Evolutionary conservation across 192 early-diverging fungal species (phyloP).

Genomic region (Backusella luteola): DNA sequence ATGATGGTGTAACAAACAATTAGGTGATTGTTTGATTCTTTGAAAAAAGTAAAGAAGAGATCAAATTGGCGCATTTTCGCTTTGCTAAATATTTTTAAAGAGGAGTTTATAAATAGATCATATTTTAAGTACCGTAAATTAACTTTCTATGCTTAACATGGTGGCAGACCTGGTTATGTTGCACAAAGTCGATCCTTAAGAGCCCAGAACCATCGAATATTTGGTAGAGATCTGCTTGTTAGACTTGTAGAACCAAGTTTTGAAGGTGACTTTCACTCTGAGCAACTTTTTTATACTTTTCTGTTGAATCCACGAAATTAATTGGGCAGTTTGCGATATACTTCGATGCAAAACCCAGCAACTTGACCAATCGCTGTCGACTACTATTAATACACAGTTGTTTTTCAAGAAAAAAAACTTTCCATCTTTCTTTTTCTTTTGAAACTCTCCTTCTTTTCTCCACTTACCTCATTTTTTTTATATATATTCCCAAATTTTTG

Average conservation of each 20-base stretch:
- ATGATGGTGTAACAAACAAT: not conserved
- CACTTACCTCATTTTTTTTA: not conserved
- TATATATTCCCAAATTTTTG: not conserved
- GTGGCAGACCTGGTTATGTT: not conserved
- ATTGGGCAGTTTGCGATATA: not conserved
- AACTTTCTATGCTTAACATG: not conserved
- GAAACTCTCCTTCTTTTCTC: conserved; percentile 1
- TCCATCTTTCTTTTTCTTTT: not conserved
- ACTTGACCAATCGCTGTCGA: not conserved
- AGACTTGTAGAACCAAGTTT: not conserved
- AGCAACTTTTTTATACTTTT: not conserved
- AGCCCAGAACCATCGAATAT: conserved; percentile 4
- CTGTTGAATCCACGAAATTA: not conserved
- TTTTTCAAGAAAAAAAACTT: not conserved
- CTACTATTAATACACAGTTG: not conserved
- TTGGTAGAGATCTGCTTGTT: conserved; percentile 3
- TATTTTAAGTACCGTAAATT: not conserved
- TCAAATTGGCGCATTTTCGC: not conserved
- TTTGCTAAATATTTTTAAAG: not conserved
- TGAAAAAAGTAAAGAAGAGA: not conserved
- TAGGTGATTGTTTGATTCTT: not conserved
- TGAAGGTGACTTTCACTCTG: not conserved
- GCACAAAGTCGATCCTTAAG: not conserved
- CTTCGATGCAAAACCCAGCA: not conserved
- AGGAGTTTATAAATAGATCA: not conserved